A percentile compares a stretch with the other conserved stretches of the same genome.
Evolutionary conservation across 208 protist species (phyloP).

Genomic region (Acanthamoeba royreba): DNA sequence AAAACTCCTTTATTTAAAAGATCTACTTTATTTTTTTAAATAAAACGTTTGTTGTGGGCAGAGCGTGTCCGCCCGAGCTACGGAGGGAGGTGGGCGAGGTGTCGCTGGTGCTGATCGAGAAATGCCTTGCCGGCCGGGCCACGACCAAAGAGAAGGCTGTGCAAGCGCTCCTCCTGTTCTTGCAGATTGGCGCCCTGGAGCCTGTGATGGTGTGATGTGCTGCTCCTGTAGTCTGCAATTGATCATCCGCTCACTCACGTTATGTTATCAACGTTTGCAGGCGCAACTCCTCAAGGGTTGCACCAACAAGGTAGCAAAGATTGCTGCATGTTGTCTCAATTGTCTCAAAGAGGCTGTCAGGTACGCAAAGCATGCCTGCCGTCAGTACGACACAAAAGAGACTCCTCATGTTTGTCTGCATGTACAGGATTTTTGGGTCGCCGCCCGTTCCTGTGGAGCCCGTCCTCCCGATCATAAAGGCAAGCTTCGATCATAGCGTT

Average conservation of each 20-base stretch:
- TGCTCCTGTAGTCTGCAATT: background rate
- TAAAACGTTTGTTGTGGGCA: too few relatives aligned
- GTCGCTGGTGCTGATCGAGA: background rate
- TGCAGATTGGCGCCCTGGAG: background rate
- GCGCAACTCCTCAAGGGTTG: slow-evolving; percentile 7
- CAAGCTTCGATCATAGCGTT: background rate
- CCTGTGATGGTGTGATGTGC: background rate
- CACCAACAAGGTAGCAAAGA: background rate
- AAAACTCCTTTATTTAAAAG: too few relatives aligned
- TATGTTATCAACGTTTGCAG: background rate
- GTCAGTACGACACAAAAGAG: background rate
- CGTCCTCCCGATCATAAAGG: background rate
- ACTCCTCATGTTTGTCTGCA: too few relatives aligned
- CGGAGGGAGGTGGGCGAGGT: background rate
- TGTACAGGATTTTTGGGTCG: background rate
- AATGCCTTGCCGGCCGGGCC: background rate
- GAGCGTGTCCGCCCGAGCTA: background rate
- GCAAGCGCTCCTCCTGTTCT: background rate
- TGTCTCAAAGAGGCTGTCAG: background rate
- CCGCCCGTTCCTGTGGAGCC: background rate
- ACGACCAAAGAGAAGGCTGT: slow-evolving; percentile 8
- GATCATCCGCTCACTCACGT: background rate
- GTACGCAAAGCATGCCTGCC: background rate
- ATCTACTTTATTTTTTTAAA: too few relatives aligned
- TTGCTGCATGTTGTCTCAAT: background rate